A percentile compares a stretch with the other conserved stretches of the same genome.
Evolutionary conservation across 108 stramenopile genomes (phyloP).

Genomic region (Nitzschia sp.): DNA sequence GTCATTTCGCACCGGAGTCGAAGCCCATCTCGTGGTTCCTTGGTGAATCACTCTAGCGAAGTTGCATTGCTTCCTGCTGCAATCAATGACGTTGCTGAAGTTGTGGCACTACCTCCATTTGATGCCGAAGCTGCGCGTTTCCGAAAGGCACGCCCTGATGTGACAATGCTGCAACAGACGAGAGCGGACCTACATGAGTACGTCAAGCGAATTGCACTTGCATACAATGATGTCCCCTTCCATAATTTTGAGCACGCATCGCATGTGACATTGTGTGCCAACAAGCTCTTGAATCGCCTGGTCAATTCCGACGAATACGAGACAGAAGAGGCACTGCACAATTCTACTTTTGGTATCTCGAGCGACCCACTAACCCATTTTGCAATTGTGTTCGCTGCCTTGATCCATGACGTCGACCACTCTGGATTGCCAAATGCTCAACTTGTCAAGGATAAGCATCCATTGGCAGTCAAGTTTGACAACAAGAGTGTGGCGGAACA

Average conservation of each 20-base stretch:
- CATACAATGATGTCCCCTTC: conserved; percentile 48
- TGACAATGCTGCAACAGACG: conserved; percentile 24
- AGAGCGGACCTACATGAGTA: conserved; percentile 29
- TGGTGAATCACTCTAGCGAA: conserved; percentile 28
- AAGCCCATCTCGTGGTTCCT: conserved; percentile 16
- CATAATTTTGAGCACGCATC: conserved; percentile 59
- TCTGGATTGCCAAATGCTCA: conserved; percentile 51
- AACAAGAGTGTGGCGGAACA: conserved; percentile 50
- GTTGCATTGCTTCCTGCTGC: conserved; percentile 23
- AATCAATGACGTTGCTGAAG: conserved; percentile 33
- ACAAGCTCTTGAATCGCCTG: conserved; percentile 49
- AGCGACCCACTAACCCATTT: conserved; percentile 50
- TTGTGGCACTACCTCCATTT: conserved; percentile 31
- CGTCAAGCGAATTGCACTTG: conserved; percentile 23
- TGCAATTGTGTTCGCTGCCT: conserved; percentile 51
- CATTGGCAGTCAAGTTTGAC: conserved; percentile 30
- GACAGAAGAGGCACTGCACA: conserved; percentile 34
- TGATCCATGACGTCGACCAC: conserved; percentile 61
- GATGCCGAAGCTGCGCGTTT: conserved; percentile 22
- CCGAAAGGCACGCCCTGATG: conserved; percentile 28
- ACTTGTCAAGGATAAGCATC: conserved; percentile 43
- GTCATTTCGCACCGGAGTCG: conserved; percentile 26
- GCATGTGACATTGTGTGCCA: conserved; percentile 50
- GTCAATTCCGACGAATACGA: conserved; percentile 40
- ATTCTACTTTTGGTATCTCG: conserved; percentile 35